Base-by-base conservation (phyloP, 164 flowering plant species). In the Sedum album region DNA sequence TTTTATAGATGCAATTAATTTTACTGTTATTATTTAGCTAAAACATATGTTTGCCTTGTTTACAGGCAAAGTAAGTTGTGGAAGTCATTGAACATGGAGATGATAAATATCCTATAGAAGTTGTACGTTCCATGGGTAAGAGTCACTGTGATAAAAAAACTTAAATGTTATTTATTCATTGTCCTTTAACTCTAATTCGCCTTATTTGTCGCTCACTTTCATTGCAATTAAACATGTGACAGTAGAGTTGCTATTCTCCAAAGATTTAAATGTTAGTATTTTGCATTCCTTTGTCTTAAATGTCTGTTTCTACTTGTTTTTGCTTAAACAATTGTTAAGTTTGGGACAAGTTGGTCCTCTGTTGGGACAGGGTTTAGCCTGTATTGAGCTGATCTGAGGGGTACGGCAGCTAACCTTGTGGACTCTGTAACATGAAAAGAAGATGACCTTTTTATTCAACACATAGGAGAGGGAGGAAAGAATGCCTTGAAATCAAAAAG, bases 401-500 rank as follows among this genome's bases (percentile, higher is more conserved):
- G 48, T 44, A 15, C 48, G 15, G 15, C 48, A 44, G 48, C 48
- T 44, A 44, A 44, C 48, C 48, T 3, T 44, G 48, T 1, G 20
- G 20, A 13, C 18, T 13, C 11, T 53, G 48, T n/a, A n/a, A n/a
- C n/a, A n/a, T 44, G 17, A 21, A 23, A 53, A 23, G 60, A 53
- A 53, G 60, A 53, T 23, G 60, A 23, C 28, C 60, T 57, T 28
- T 28, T 30, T 5, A 57, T 57, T 57, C 62, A 57, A 57, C n/a
- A n/a, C 33, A 15, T n/a, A n/a, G n/a, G 48, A 15, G 15, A 17
- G 48, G 48, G 18, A 44, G 48, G 7, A 17, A 48, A 10, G 65
- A 74, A 9, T n/a, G 9, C 23, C 8, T 57, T 57, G 62, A 57
- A 57, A 26, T 14, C 20, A 57, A 57, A 57, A 57, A 57, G 62